These are phyloP conservation scores for Dactylellina parvicollis DNA, from an alignment of 2,329 filamentous ascomycete genomes.

Conservation along the genomic window DNA sequence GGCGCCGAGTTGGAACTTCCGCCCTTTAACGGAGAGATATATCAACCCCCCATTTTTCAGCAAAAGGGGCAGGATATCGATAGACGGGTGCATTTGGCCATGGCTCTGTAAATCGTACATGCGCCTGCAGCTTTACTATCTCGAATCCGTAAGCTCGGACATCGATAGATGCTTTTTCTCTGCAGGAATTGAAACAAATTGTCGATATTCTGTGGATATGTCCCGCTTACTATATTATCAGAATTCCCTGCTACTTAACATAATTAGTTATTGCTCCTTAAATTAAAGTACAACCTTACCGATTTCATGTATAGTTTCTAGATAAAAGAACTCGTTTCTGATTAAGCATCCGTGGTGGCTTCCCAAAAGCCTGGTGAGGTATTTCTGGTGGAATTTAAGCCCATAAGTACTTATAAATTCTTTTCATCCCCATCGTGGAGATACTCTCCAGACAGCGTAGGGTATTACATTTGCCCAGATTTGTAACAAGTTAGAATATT, in stretches of 20 bases:
- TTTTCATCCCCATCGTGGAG: not conserved
- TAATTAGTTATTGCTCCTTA: not conserved
- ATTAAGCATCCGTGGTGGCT: slow-evolving; percentile 13
- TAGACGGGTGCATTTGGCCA: slow-evolving; percentile 5
- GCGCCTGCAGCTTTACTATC: not conserved
- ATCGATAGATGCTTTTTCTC: not conserved
- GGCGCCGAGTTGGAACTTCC: slow-evolving; percentile 13
- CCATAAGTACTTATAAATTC: not conserved
- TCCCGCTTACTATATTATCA: not conserved
- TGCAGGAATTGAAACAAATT: slow-evolving; percentile 1
- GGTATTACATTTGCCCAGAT: not conserved
- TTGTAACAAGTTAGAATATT: slow-evolving; percentile 4
- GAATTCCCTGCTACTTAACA: too few relatives aligned
- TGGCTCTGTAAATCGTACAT: slow-evolving; percentile 1
- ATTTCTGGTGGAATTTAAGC: slow-evolving; percentile 26
- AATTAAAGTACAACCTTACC: not conserved
- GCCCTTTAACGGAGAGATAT: slow-evolving; percentile 18
- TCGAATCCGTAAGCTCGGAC: not conserved
- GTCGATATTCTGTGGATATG: not conserved
- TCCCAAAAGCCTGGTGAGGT: slow-evolving; percentile 3
- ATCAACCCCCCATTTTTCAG: slow-evolving; percentile 20
- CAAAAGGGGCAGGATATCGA: not conserved
- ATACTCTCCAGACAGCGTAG: not conserved
- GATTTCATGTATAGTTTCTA: too few relatives aligned
- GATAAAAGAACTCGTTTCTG: not conserved